phyloP scores from a whole-genome alignment of 371 early-diverging fungal species.

The Dipsacomyces acuminosporus region DNA sequence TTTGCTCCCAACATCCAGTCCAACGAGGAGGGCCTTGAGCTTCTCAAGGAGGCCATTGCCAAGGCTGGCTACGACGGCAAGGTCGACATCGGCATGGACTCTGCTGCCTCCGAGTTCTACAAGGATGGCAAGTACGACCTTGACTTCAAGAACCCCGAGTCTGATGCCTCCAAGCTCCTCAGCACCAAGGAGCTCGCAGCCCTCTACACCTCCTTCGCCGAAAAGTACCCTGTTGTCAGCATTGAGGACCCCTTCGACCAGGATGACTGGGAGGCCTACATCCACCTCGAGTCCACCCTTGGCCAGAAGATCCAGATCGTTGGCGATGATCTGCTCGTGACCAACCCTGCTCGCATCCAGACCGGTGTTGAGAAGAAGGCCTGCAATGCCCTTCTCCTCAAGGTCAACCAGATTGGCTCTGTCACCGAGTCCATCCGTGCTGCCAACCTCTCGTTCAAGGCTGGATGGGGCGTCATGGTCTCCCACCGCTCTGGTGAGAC shows the following conservation, averaged over 20 bases:
- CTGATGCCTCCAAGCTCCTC: slow-evolving; percentile 71
- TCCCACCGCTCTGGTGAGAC: slow-evolving; percentile 99
- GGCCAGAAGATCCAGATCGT: slow-evolving; percentile 82
- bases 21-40: slow-evolving; percentile 92
- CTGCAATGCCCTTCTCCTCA: slow-evolving; percentile 94
- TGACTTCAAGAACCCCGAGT: slow-evolving; percentile 91
- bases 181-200: slow-evolving; percentile 77
- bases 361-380: slow-evolving; percentile 90
- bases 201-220: slow-evolving; percentile 77
- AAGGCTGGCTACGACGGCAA: slow-evolving; percentile 92
- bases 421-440: slow-evolving; percentile 95
- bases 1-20: slow-evolving; percentile 99
- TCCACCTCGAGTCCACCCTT: slow-evolving; percentile 63
- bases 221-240: slow-evolving; percentile 91
- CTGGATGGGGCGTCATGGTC: slow-evolving; percentile 99
- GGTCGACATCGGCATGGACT: slow-evolving; percentile 97
- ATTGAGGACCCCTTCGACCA: slow-evolving; percentile 99
- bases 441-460: slow-evolving; percentile 49
- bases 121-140: slow-evolving; percentile 93
- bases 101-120: slow-evolving; percentile 97
- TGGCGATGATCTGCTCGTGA: slow-evolving; percentile 98
- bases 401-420: slow-evolving; percentile 99
- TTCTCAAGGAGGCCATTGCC: slow-evolving; percentile 83
- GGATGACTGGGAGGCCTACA: slow-evolving; percentile 96
- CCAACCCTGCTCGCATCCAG: slow-evolving; percentile 92